Evolutionary conservation across 768 basidiomycete genomes (phyloP).

Genomic region (Pleurotus tuber-regium): DNA sequence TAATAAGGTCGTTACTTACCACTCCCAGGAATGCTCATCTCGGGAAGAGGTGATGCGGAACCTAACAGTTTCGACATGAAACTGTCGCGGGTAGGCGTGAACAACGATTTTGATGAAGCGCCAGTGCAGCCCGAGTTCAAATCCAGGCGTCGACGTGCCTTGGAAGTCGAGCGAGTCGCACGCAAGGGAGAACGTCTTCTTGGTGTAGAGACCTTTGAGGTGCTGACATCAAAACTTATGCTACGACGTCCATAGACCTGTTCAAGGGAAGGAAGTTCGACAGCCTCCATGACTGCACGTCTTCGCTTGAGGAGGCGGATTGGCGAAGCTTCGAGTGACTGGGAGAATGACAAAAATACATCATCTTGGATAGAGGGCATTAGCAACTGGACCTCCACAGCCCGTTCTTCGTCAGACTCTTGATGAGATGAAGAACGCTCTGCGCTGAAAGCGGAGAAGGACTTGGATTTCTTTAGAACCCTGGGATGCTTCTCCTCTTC

Average conservation of each 20-base stretch:
- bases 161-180: slow-evolving; percentile 13
- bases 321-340: not conserved
- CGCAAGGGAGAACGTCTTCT: slow-evolving; percentile 1
- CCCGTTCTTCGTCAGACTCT: slow-evolving; percentile 14
- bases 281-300: slow-evolving; percentile 50
- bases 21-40: slow-evolving; percentile 21
- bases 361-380: not conserved
- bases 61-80: slow-evolving; percentile 5
- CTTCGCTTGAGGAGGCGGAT: slow-evolving; percentile 43
- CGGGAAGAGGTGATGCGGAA: not conserved
- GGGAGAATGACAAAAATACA: slow-evolving; percentile 6
- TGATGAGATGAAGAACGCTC: not conserved
- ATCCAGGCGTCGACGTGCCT: slow-evolving; percentile 10
- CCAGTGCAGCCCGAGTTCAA: slow-evolving; percentile 12
- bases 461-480: slow-evolving; percentile 2
- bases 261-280: slow-evolving; percentile 41
- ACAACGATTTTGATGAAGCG: slow-evolving; percentile 11
- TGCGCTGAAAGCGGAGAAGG: no score
- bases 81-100: not conserved
- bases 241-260: slow-evolving; percentile 15
- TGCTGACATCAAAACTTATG: not conserved
- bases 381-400: slow-evolving; percentile 3
- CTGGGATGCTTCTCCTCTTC: slow-evolving; percentile 21
- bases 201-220: not conserved
- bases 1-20: slow-evolving; percentile 24